A percentile compares a stretch with the other conserved stretches of the same genome.
Conservation (phyloP, 2,329 filamentous ascomycete genomes). For the Aspergillus calidoustus region DNA sequence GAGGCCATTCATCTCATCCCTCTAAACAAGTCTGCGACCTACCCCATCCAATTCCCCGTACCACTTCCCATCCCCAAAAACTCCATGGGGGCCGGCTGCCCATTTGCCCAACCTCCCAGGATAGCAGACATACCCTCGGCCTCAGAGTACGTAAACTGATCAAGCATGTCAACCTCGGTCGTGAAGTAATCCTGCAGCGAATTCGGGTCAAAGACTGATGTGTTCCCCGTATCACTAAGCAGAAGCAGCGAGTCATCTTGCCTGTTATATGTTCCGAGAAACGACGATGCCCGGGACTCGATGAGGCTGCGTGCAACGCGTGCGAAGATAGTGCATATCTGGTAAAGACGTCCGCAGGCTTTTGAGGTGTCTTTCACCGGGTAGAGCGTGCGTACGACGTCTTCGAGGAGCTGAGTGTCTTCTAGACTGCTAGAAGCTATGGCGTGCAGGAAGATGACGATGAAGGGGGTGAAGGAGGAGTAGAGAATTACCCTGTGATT, state of each 20-base stretch:
- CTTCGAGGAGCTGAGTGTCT: slow-evolving; percentile 27
- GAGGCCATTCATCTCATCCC: background rate
- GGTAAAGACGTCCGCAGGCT: slow-evolving; percentile 19
- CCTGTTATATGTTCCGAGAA: slow-evolving; percentile 18
- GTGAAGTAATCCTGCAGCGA: slow-evolving; percentile 9
- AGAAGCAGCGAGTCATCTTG: slow-evolving; percentile 18
- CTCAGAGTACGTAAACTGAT: slow-evolving; percentile 5
- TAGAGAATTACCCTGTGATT: slow-evolving; percentile 29
- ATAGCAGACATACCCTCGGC: slow-evolving; percentile 10
- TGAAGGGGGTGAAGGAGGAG: slow-evolving; percentile 30
- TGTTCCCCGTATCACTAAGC: slow-evolving; percentile 5
- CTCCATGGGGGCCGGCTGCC: slow-evolving; percentile 2
- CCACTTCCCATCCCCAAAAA: background rate
- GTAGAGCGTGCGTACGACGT: slow-evolving; percentile 23
- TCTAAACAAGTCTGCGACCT: background rate
- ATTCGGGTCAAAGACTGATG: slow-evolving; percentile 2
- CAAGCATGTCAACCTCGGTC: slow-evolving; percentile 7
- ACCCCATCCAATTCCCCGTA: background rate
- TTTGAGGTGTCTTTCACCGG: slow-evolving; percentile 14
- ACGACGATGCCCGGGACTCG: slow-evolving; percentile 11
- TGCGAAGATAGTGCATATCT: slow-evolving; percentile 22
- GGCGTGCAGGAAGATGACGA: slow-evolving; percentile 30
- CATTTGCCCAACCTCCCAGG: slow-evolving; percentile 9
- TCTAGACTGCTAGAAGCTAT: slow-evolving; percentile 23
- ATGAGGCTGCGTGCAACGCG: slow-evolving; percentile 21